These are phyloP conservation scores for Fusarium sp. DNA, from an alignment of 2,329 filamentous ascomycete genomes.

Conservation along the genomic window DNA sequence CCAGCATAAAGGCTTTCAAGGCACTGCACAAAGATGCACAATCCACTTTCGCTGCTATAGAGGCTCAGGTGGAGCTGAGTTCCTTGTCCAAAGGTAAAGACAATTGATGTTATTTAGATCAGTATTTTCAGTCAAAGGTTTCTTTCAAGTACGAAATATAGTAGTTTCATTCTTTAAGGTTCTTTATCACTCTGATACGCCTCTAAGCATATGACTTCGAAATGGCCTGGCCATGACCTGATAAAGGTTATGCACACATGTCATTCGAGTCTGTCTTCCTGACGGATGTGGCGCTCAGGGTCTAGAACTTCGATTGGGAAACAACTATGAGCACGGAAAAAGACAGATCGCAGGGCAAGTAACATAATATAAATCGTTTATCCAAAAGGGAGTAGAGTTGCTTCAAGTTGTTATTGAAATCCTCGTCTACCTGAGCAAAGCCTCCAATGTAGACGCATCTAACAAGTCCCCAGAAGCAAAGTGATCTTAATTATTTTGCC, in stretches of 20 bases:
- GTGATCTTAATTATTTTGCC: slow-evolving; percentile 42
- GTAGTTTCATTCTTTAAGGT: neutral
- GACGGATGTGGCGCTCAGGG: slow-evolving; percentile 28
- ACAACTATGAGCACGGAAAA: neutral
- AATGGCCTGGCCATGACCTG: neutral
- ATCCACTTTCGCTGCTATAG: neutral
- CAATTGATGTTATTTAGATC: neutral
- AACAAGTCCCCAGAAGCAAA: slow-evolving; percentile 38
- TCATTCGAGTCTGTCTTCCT: neutral
- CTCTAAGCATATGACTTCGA: neutral
- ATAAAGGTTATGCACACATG: slow-evolving; percentile 1
- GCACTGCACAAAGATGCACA: slow-evolving; percentile 6
- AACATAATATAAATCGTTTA: neutral
- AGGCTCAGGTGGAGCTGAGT: neutral
- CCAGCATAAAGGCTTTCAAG: slow-evolving; percentile 8
- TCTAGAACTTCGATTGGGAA: slow-evolving; percentile 5
- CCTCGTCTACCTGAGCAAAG: slow-evolving; percentile 39
- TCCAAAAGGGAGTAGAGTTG: slow-evolving; percentile 10
- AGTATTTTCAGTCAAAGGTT: neutral
- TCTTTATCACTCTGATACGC: neutral
- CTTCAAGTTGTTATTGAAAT: slow-evolving; percentile 32
- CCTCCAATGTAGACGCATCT: slow-evolving; percentile 37
- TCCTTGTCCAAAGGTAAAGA: neutral
- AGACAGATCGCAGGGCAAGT: neutral
- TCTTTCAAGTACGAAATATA: neutral